These are phyloP conservation scores for Umbelopsis sp. DNA, from an alignment of 192 early-diverging fungal species.

Conservation along the genomic window DNA sequence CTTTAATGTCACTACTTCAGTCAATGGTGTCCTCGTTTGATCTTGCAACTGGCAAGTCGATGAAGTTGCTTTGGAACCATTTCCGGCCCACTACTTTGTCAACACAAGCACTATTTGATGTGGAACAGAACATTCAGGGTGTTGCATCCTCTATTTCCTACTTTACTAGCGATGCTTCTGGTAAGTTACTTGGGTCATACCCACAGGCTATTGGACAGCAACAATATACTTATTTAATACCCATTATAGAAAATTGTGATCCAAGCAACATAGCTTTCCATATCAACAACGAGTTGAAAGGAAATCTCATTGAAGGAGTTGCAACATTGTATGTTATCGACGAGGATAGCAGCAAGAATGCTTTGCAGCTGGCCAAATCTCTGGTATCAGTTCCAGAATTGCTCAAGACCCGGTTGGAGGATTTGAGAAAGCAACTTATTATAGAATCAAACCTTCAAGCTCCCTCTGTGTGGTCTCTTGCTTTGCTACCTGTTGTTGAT, in stretches of 20 bases:
- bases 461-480: constrained; percentile 25
- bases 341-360: constrained; percentile 50
- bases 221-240: not conserved
- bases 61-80: constrained; percentile 58
- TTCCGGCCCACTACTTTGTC: constrained; percentile 54
- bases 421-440: constrained; percentile 7
- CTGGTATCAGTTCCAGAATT: constrained; percentile 56
- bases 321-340: constrained; percentile 72
- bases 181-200: not conserved
- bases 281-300: constrained; percentile 52
- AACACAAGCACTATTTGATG: constrained; percentile 41
- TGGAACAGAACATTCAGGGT: constrained; percentile 44
- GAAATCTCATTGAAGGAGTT: constrained; percentile 66
- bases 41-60: constrained; percentile 47
- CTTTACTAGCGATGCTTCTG: not conserved
- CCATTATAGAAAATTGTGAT: not conserved
- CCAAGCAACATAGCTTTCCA: constrained; percentile 22
- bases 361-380: constrained; percentile 43
- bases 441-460: not conserved
- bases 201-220: too few relatives aligned
- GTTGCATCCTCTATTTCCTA: constrained; percentile 30
- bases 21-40: constrained; percentile 30
- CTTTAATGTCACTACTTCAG: constrained; percentile 21
- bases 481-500: constrained; percentile 39
- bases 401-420: constrained; percentile 26